These are phyloP conservation scores for Penicillium salamii DNA, from an alignment of 495 filamentous ascomycete genomes.

Conservation along the genomic window DNA sequence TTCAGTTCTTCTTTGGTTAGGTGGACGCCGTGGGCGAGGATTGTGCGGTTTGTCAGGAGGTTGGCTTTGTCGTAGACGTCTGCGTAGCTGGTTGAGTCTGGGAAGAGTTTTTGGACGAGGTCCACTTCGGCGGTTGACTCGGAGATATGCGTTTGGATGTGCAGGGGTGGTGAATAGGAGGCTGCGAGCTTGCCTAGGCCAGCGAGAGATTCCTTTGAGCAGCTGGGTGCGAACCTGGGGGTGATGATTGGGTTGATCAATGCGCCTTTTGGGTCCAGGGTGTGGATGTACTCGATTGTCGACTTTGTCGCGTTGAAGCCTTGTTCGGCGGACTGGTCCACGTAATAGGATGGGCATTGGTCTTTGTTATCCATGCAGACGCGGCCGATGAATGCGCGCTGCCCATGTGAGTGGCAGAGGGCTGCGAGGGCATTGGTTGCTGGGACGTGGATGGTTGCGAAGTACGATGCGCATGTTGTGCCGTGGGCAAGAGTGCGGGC, in stretches of 20 bases:
- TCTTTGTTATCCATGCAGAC: constrained; percentile 79
- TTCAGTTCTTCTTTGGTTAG: constrained; percentile 59
- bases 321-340: constrained; percentile 57
- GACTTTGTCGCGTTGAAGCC: constrained; percentile 54
- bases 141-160: constrained; percentile 84
- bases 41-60: constrained; percentile 66
- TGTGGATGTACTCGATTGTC: constrained; percentile 62
- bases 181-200: constrained; percentile 60
- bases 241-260: constrained; percentile 78
- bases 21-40: constrained; percentile 87
- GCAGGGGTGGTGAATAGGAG: constrained; percentile 50
- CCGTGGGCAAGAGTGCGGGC: constrained; percentile 79
- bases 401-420: constrained; percentile 70
- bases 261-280: constrained; percentile 56
- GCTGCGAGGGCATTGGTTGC: constrained; percentile 86
- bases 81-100: constrained; percentile 61
- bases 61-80: constrained; percentile 70
- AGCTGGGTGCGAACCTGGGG: constrained; percentile 81
- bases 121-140: constrained; percentile 71
- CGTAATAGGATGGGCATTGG: constrained; percentile 68
- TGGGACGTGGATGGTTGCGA: constrained; percentile 77
- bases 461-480: constrained; percentile 89
- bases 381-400: constrained; percentile 86
- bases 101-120: constrained; percentile 69
- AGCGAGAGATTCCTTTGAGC: constrained; percentile 55